Base-by-base conservation (phyloP, 192 early-diverging fungal genomes). In the Linnemannia hyalina region DNA sequence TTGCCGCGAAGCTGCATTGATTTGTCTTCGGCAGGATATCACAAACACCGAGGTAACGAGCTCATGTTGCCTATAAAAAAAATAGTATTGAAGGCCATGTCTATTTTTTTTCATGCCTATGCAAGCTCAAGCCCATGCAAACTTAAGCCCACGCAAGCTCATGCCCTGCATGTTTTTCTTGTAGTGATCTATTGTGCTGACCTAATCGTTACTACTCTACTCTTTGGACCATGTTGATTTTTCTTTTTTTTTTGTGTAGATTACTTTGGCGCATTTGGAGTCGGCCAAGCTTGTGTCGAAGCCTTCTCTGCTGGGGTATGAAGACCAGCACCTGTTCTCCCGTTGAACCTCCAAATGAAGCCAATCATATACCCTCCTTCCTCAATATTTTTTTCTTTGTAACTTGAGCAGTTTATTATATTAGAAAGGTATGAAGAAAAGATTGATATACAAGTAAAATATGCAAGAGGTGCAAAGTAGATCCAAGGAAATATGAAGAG, bases 1-100 rank as follows among this genome's bases (percentile, higher is more conserved):
- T 29, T 96, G 95, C 74, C 93, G 95, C 41, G 96, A 98, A 72
- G 95, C 97, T 0, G 96, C 95, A 18, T 83, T 96, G 75, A 89
- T 90, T 41, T 88, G 92, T 68, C 85, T 96, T 74, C 92, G 93
- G 47, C 88, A 94, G 68, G 88, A 92, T 80, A 91, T 94, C 44
- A 74, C 87, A 16, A 91, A 91, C 47, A 81, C 80, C 29, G 88
- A 88, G 85, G 94, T 93, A 91, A 68, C 18, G 38, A 49, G 42
- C 11, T 46, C 26, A 41, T 38, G 22, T 22, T 35, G 1, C 35
- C 35, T 35, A 35, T 1, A 35, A 35, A 35, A 35, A 35, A n/a
- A n/a, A n/a, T n/a, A n/a, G n/a, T n/a, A n/a, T n/a, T n/a, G n/a
- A n/a, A n/a, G n/a, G n/a, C 11, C 18, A 15, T 73, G 2, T 26